Conservation (phyloP, 768 basidiomycete genomes). For the Hypholoma fasciculare region DNA sequence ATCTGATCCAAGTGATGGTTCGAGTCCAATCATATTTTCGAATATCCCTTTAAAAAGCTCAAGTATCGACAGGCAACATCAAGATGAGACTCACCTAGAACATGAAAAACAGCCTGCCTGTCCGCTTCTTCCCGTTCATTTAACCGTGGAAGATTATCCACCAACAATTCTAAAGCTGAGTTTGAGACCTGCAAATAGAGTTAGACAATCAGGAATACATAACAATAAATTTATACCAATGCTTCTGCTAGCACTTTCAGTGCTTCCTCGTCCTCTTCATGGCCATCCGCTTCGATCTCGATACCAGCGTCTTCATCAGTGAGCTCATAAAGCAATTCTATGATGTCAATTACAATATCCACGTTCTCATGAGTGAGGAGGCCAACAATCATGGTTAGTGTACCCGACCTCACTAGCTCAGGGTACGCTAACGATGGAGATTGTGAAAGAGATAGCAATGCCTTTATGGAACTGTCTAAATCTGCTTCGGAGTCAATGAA, state of each 20-base stretch:
- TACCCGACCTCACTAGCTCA: conserved; percentile 79
- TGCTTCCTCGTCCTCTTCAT: conserved; percentile 61
- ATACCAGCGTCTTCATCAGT: conserved; percentile 96
- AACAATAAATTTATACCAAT: conserved; percentile 41
- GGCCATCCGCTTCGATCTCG: conserved; percentile 64
- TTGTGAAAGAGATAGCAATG: conserved; percentile 87
- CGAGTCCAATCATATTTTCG: conserved; percentile 89
- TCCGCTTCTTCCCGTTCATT: conserved; percentile 92
- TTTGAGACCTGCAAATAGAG: conserved; percentile 65
- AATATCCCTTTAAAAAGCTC: conserved; percentile 63
- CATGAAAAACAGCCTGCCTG: conserved; percentile 88
- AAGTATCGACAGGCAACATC: background rate
- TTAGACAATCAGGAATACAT: conserved; percentile 1
- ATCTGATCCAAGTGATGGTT: conserved; percentile 68
- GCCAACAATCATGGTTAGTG: conserved; percentile 70
- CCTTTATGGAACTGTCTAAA: conserved; percentile 84
- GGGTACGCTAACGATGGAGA: conserved; percentile 82
- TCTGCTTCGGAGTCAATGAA: conserved; percentile 99
- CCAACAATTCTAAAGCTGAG: conserved; percentile 84
- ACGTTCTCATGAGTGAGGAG: conserved; percentile 94
- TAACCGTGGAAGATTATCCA: conserved; percentile 85
- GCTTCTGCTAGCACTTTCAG: conserved; percentile 74
- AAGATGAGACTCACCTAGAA: conserved; percentile 57
- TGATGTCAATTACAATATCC: conserved; percentile 95
- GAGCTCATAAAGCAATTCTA: conserved; percentile 90